These are phyloP conservation scores for Trypanosoma caninum DNA, from an alignment of 208 protist species.

Conservation along the genomic window DNA sequence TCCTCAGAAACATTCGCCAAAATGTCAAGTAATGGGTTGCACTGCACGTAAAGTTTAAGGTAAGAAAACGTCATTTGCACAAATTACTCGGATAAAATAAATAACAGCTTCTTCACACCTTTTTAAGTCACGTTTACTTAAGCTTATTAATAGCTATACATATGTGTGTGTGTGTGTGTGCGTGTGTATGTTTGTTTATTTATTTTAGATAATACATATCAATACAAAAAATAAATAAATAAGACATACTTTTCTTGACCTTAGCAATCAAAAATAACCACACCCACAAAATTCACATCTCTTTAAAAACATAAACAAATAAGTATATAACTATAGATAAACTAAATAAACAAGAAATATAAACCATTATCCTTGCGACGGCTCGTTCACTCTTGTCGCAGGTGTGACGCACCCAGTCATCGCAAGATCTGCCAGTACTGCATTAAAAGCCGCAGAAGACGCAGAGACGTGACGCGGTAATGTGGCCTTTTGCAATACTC, in stretches of 20 bases:
- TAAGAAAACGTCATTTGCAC: conserved; percentile 25
- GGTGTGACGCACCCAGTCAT: conserved; percentile 29
- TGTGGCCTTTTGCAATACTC: conserved; percentile 33
- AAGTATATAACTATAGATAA: background rate
- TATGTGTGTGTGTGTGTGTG: background rate
- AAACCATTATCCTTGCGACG: background rate
- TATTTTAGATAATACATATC: background rate
- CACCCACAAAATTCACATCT: background rate
- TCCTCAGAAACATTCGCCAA: conserved; percentile 89
- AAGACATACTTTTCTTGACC: background rate
- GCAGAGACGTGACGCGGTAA: conserved; percentile 46
- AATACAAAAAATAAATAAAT: background rate
- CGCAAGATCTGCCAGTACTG: conserved; percentile 50
- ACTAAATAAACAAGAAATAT: background rate
- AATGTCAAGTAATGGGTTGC: conserved; percentile 99
- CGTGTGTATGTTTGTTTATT: background rate
- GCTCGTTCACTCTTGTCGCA: background rate
- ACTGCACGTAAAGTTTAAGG: conserved; percentile 72
- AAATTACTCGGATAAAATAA: too few species aligned
- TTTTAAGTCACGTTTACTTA: background rate
- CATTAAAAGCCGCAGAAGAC: conserved; percentile 59
- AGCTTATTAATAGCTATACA: background rate
- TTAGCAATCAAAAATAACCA: background rate
- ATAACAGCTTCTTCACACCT: too few species aligned
- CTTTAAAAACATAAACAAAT: background rate